Evolutionary conservation across 495 filamentous ascomycete species (phyloP).

Genomic region (Astrothelium subdiscretum): DNA sequence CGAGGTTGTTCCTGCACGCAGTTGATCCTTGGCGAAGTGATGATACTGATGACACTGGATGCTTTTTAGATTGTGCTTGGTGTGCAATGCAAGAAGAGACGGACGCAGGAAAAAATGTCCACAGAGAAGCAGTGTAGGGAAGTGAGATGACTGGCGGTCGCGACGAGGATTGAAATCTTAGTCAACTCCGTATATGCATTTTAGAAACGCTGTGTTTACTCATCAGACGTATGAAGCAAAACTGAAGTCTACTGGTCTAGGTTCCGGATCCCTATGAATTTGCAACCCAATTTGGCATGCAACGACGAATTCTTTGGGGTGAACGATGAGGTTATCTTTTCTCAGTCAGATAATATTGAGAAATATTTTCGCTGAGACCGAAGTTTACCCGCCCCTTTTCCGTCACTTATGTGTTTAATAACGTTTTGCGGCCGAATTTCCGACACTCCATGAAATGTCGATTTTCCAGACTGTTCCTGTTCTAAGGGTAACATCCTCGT

Average conservation of each 20-base stretch:
- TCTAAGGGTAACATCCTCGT: not conserved
- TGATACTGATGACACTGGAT: not conserved
- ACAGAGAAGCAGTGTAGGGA: not conserved
- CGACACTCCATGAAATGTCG: not conserved
- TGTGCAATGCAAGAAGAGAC: not conserved
- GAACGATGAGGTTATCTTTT: not conserved
- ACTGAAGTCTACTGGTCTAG: not conserved
- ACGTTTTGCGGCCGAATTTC: not conserved
- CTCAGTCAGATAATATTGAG: not conserved
- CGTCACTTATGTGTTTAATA: not conserved
- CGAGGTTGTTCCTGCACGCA: not conserved
- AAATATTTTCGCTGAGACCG: not conserved
- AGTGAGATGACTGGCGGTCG: not conserved
- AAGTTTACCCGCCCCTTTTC: not conserved
- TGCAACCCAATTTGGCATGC: not conserved
- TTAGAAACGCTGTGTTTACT: not conserved
- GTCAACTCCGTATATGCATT: not conserved
- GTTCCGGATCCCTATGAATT: not conserved
- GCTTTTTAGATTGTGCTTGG: not conserved
- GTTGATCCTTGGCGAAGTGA: not conserved
- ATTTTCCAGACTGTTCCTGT: not conserved
- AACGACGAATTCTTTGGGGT: not conserved
- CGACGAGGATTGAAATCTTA: not conserved
- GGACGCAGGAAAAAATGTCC: not conserved
- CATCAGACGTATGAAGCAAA: not conserved